Conservation (phyloP, 371 early-diverging fungal species). For the Saksenaea oblongispora region DNA sequence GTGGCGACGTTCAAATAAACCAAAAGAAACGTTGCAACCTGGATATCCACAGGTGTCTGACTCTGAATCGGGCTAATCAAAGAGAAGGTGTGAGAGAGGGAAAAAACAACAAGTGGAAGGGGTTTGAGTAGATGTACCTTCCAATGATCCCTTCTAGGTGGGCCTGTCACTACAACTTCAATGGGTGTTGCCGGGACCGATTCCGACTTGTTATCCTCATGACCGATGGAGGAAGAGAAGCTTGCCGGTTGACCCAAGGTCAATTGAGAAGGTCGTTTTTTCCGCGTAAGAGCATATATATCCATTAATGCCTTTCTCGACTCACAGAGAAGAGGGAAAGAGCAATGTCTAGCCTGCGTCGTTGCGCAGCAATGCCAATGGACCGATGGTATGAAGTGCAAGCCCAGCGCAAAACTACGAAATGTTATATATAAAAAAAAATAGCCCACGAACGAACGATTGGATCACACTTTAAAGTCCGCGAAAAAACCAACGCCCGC, state of each 20-base stretch:
- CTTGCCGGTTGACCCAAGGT: conserved; percentile 44
- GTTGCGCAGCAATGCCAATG: conserved; percentile 6
- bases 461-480: conserved; percentile 2
- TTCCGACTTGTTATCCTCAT: conserved; percentile 3
- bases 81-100: not conserved
- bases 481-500: not conserved
- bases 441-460: not conserved
- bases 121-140: conserved; percentile 32
- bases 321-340: conserved; percentile 3
- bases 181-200: not conserved
- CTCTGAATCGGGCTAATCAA: conserved; percentile 41
- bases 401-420: not conserved
- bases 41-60: conserved; percentile 29
- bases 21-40: conserved; percentile 38
- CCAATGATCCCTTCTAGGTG: conserved; percentile 49
- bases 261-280: conserved; percentile 60
- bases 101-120: not conserved
- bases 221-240: conserved; percentile 12
- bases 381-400: not conserved
- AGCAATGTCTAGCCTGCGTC: conserved; percentile 5
- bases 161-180: conserved; percentile 37
- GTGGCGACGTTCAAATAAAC: conserved; percentile 51
- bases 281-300: conserved; percentile 60
- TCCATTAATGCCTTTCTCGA: conserved; percentile 42
- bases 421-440: conserved; percentile 2